Base-by-base conservation (phyloP, 805 yeast species). In the Starmerella asiatica region DNA sequence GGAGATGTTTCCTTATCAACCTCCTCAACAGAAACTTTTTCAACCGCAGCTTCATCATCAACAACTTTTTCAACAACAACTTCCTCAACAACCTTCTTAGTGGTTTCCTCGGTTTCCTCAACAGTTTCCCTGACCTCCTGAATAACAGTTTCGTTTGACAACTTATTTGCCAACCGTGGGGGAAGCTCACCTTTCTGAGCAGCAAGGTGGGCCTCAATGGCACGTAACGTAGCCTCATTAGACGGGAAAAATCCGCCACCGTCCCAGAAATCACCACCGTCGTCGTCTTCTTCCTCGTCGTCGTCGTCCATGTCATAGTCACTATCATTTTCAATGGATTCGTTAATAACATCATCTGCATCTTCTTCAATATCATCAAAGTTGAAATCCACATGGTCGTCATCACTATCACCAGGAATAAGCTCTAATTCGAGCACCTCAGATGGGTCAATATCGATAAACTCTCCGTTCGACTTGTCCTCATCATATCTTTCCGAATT, bases 351-450 rank as follows among this genome's bases (percentile, higher is more conserved):
- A 5, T 50, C 58, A 37, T 67, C 72, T n/a, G n/a, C n/a, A 5
- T 46, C 54, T 76, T 61, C 60, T 75, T 79, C 74, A 48, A 85
- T 30, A 68, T 65, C 57, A 75, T 64, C 43, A 18, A 50, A 52
- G 18, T 43, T 42, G 26, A 43, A 54, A 76, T 62, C 59, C 74
- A 79, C 17, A 81, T 85, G 30, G 68, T 65, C 58, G 76, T 63
- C 38, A 84, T 40, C 46, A 14, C 36, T 40, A 5, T 38, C 44
- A 7, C 35, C 44, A 12, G 36, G 47, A 6, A 52, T 19, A 4
- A 57, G 33, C 38, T 56, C 54, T 5, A 59, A 50, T 24, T 54
- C 54, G 17, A 58, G 49, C 29, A 57, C 38, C 18, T 56, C 60
- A 4, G 51, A 4, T 2, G 48, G 46, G 29, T 43, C 42, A 18